These are phyloP conservation scores for Favolaschia claudopus DNA, from an alignment of 768 basidiomycete species.

Conservation along the genomic window DNA sequence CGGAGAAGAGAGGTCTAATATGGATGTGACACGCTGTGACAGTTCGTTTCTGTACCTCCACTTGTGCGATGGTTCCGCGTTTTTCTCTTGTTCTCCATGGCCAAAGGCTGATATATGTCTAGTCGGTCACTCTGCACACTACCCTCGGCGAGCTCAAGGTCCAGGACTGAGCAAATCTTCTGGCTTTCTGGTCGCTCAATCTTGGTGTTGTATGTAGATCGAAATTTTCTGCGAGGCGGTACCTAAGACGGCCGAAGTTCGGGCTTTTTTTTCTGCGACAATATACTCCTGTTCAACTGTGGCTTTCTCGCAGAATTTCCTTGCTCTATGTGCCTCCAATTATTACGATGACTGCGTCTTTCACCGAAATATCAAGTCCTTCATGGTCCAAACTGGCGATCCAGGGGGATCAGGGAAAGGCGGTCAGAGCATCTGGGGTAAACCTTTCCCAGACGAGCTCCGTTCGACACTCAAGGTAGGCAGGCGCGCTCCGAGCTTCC, in stretches of 20 bases:
- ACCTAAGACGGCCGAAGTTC: slow-evolving; percentile 92
- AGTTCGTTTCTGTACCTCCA: background rate
- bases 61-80: slow-evolving; percentile 21
- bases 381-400: slow-evolving; percentile 96
- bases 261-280: slow-evolving; percentile 17
- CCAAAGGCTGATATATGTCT: slow-evolving; percentile 4
- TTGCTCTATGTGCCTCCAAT: slow-evolving; percentile 91
- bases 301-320: slow-evolving; percentile 91
- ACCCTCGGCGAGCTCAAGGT: slow-evolving; percentile 96
- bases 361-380: slow-evolving; percentile 94
- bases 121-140: slow-evolving; percentile 97
- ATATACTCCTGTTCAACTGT: slow-evolving; percentile 17
- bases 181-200: background rate
- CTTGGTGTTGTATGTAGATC: slow-evolving; percentile 58
- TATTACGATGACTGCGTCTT: slow-evolving; percentile 88
- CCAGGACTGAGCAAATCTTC: background rate
- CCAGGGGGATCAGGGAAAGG: slow-evolving; percentile 92
- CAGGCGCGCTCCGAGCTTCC: slow-evolving; percentile 21
- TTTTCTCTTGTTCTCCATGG: slow-evolving; percentile 30
- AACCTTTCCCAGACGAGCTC: slow-evolving; percentile 90
- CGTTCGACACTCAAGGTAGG: slow-evolving; percentile 90
- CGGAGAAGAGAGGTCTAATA: too few species aligned
- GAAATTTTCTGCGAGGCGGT: slow-evolving; percentile 98
- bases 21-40: background rate
- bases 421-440: slow-evolving; percentile 96